phyloP scores from a whole-genome alignment of 2,329 filamentous ascomycete species.

The Monosporascus sp. region DNA sequence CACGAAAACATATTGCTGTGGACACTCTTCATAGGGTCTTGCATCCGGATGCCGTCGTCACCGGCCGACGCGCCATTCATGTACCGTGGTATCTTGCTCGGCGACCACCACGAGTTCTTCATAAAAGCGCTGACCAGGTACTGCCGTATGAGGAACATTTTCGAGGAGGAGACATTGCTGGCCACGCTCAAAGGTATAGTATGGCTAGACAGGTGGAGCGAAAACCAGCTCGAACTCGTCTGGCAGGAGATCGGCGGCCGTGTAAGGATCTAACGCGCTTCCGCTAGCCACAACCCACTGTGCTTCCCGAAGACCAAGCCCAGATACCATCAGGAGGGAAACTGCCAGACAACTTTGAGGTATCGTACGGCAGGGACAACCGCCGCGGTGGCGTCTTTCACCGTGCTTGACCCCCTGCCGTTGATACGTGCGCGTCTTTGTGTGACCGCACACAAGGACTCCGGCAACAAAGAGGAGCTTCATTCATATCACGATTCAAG shows the following conservation, averaged over 20 bases:
- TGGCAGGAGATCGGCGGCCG: conserved; percentile 21
- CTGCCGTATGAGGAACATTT: conserved; percentile 20
- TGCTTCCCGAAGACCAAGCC: neutral
- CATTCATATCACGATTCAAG: neutral
- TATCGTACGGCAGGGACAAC: neutral
- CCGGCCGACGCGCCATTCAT: conserved; percentile 6
- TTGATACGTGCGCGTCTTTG: neutral
- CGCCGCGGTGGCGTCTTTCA: too few species aligned
- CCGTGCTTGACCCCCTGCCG: neutral
- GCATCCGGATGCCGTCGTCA: conserved; percentile 19
- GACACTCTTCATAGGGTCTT: conserved; percentile 26
- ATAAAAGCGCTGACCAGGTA: conserved; percentile 20
- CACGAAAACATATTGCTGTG: conserved; percentile 24
- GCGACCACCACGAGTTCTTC: conserved; percentile 24
- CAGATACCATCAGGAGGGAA: neutral
- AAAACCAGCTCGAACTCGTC: conserved; percentile 21
- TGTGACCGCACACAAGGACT: neutral
- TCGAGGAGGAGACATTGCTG: conserved; percentile 16
- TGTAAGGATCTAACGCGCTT: conserved; percentile 8
- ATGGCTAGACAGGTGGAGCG: conserved; percentile 27
- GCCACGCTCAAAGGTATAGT: conserved; percentile 19
- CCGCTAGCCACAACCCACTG: neutral
- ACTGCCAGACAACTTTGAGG: neutral
- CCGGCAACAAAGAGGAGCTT: neutral
- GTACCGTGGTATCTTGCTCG: conserved; percentile 10